These are phyloP conservation scores for Grosmannia serpens DNA, from an alignment of 2,329 filamentous ascomycete species.

Conservation along the genomic window DNA sequence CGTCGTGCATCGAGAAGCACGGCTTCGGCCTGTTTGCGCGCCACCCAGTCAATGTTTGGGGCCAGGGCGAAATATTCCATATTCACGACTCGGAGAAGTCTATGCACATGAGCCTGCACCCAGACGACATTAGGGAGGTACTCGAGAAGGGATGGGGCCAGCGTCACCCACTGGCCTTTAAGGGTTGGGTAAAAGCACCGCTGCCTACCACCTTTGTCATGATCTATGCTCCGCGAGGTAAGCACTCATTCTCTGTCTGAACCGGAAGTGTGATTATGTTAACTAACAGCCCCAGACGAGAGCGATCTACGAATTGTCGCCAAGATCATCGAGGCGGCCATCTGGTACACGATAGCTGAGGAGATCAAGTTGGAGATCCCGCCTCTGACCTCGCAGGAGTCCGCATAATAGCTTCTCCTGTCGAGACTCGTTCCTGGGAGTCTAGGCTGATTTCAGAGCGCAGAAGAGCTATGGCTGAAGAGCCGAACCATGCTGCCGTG, in stretches of 20 bases:
- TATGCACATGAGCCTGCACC: conserved; percentile 71
- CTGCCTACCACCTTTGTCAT: conserved; percentile 68
- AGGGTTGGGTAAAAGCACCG: conserved; percentile 53
- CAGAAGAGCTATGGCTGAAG: background rate
- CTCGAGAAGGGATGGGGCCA: conserved; percentile 72
- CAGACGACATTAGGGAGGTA: conserved; percentile 61
- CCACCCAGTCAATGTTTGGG: conserved; percentile 55
- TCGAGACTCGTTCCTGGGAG: background rate
- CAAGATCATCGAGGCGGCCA: conserved; percentile 60
- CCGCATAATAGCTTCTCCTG: background rate
- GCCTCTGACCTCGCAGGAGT: background rate
- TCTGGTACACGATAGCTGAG: conserved; percentile 51
- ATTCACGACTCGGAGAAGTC: conserved; percentile 66
- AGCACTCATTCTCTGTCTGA: background rate
- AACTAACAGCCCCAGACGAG: conserved; percentile 30
- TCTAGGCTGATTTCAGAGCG: background rate
- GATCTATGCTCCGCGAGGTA: conserved; percentile 65
- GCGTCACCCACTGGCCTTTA: conserved; percentile 54
- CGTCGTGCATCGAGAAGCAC: conserved; percentile 73
- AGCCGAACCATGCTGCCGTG: background rate
- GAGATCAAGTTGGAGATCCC: conserved; percentile 22
- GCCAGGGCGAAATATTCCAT: conserved; percentile 73
- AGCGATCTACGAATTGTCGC: conserved; percentile 57
- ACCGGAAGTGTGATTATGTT: too few relatives aligned
- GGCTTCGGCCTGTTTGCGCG: conserved; percentile 63